Base-by-base conservation (phyloP, 2,329 filamentous ascomycete species). In the Fusarium tricinctum region DNA sequence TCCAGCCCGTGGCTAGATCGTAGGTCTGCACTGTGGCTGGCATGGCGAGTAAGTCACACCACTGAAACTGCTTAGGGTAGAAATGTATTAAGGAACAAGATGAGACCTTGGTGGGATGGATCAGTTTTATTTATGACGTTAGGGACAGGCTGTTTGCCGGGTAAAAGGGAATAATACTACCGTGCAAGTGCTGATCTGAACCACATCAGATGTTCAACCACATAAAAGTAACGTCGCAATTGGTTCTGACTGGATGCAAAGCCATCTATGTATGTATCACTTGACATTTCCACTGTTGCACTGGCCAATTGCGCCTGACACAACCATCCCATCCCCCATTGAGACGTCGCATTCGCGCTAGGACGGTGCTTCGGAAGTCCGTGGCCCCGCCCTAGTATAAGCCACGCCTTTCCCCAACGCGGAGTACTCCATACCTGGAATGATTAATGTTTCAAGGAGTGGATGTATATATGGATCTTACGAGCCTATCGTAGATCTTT, bases 381-480 rank as follows among this genome's bases (percentile, higher is more conserved):
- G 33, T 30, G 28, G 28, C 28, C 28, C 28, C 28, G 28, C 35
- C 5, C 32, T 49, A 49, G 46, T 19, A 22, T 22, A 20, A 6
- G 10, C 28, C 28, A 13, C 4, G 4, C 28, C 28, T 13, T 30
- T 30, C 28, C 28, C 28, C 28, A 30, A 12, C 28, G 10, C 10
- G 28, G 28, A 30, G 1, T 12, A 30, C 28, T 12, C 28, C 28
- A 13, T 30, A 12, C 28, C 13, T 30, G 28, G 28, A 30, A 30
- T 30, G 28, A 30, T 30, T 30, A 12, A 30, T 30, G 28, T 12
- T 30, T 26, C 5, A 45, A 45, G n/a, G 6, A 7, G 26, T 45
- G 23, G n/a, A 15, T 38, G 32, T 38, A 49, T 49, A 39, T 49
- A 49, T 49, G 47, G 22, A 15, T 49, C 20, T 38, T 28, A 8